Evolutionary conservation across 805 yeast species (phyloP), one percentile per base, ranked within the genome.

Genomic region (Yamadazyma olivae): DNA sequence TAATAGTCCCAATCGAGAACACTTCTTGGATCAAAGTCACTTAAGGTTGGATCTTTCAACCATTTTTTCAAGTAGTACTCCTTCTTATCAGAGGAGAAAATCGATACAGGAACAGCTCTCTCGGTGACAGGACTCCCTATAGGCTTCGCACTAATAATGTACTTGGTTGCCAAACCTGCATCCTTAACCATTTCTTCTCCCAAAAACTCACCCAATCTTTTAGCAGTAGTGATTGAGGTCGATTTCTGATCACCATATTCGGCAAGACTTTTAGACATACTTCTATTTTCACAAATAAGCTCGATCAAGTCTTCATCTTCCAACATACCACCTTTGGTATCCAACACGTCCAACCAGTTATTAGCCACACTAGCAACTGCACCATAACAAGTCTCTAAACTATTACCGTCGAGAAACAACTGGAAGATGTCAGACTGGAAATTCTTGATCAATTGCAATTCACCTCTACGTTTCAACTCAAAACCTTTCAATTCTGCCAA

Each of bases 111-210:
- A 30, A 93, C 73, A 0, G 99, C 99, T 46, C 99, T 74, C 53
- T 91, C 98, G 0, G 99, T 88, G 20, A 90, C 90, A 0, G 99
- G 96, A 1, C 95, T 83, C 28, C 82, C 83, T 15, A 72, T 50
- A 1, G 99, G 99, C 45, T 76, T 79, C 32, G 79, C 77, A 42
- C 96, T 81, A 45, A 93, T 90, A 57, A 93, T 82, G 63, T 88
- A 93, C 58, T 88, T 89, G 63, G 96, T 91, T 5, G 95, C 96
- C 41, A 93, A 74, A 43, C 99, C 98, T 41, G 90, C 89, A 59
- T 89, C 98, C 51, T 88, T 90, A 3, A 89, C 95, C 95, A 91
- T 91, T 48, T 89, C 96, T 44, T 83, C 89, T 10, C 99, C 99
- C 47, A 93, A 70, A 55, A 93, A 91, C 49, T 93, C 97, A 40